Percentiles rank a stretch among this genome's conserved stretches.
Conservation (phyloP, 345 rosid species). For the Salix arbutifolia region DNA sequence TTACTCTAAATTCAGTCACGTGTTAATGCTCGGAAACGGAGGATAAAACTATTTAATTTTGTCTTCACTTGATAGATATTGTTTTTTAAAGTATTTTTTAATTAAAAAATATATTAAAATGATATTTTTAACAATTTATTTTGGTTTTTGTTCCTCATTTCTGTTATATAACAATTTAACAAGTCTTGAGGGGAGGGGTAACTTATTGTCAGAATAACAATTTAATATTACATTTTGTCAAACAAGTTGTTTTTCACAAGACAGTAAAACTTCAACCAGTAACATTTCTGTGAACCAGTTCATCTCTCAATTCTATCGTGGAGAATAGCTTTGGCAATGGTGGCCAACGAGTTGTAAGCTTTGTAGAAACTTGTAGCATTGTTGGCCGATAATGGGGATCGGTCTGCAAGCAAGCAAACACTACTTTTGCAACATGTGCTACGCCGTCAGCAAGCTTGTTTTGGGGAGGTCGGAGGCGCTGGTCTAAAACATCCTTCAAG, state of each 20-base stretch:
- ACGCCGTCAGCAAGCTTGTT: neutral
- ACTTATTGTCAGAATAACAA: too few species aligned
- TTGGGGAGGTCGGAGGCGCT: slow-evolving; percentile 5
- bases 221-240: too few species aligned
- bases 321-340: neutral
- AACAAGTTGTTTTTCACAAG: neutral
- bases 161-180: too few species aligned
- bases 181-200: neutral
- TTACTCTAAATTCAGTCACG: too few species aligned
- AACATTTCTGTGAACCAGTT: neutral
- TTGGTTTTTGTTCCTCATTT: too few species aligned
- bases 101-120: too few species aligned
- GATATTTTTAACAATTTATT: too few species aligned
- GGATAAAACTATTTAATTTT: too few species aligned
- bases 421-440: neutral
- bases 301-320: neutral
- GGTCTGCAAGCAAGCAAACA: neutral
- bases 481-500: slow-evolving; percentile 5
- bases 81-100: too few species aligned
- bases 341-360: neutral
- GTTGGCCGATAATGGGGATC: slow-evolving; percentile 8
- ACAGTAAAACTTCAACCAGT: neutral
- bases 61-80: too few species aligned
- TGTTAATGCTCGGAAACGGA: too few species aligned
- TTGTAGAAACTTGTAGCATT: neutral